Evolutionary conservation across 2,329 filamentous ascomycete genomes (phyloP).

Genomic region (Sporothrix euskadiensis): DNA sequence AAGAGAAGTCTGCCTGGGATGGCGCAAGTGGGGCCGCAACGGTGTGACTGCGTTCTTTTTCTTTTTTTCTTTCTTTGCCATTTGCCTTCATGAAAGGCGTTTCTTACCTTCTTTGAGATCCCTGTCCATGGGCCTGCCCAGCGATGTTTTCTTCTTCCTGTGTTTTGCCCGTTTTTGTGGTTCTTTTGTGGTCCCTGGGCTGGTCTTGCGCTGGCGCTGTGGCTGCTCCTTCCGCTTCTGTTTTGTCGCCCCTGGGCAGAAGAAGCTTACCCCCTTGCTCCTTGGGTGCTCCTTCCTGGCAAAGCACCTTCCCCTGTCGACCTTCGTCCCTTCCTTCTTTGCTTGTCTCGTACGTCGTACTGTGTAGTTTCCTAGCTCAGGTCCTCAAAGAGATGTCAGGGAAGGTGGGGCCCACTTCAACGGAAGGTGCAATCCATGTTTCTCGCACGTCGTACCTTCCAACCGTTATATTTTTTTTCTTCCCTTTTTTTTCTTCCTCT

Average conservation of each 20-base stretch:
- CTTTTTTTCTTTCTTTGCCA: no score
- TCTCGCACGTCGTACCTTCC: background rate
- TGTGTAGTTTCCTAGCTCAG: background rate
- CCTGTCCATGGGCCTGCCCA: background rate
- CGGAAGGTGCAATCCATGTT: background rate
- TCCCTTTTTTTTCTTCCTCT: background rate
- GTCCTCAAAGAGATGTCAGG: background rate
- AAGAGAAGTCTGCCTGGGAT: slow-evolving; percentile 2
- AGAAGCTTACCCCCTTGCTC: background rate
- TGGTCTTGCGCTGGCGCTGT: background rate
- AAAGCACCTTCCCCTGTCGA: background rate
- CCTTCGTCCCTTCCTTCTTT: slow-evolving; percentile 2
- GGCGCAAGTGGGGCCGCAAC: slow-evolving; percentile 8
- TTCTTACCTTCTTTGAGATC: background rate
- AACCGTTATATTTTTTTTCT: background rate
- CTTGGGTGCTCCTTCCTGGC: background rate
- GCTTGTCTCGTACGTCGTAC: background rate
- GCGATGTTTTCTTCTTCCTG: slow-evolving; percentile 8
- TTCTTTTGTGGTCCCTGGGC: background rate
- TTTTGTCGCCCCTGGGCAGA: background rate
- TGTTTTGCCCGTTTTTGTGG: background rate
- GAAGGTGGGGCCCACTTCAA: background rate
- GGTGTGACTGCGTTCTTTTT: slow-evolving; percentile 5
- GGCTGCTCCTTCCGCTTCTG: slow-evolving; percentile 10
- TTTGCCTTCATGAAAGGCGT: background rate